phyloP scores from a whole-genome alignment of 2,329 filamentous ascomycete genomes.

The Talaromyces sp. region DNA sequence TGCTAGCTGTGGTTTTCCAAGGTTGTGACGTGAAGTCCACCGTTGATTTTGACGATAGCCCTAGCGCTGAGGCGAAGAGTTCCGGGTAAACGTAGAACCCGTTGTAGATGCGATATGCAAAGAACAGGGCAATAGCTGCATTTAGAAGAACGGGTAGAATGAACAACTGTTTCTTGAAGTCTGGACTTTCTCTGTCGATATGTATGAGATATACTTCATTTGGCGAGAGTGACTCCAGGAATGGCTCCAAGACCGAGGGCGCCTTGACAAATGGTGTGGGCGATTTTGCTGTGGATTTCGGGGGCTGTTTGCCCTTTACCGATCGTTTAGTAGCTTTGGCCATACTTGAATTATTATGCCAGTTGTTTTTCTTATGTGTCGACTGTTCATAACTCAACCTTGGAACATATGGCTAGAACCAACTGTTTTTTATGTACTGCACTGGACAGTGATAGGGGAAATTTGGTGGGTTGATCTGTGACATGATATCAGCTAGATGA shows the following conservation, averaged over 20 bases:
- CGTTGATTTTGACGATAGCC: slow-evolving; percentile 61
- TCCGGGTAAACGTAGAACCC: slow-evolving; percentile 68
- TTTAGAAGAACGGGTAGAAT: slow-evolving; percentile 74
- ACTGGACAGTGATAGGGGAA: too few species aligned
- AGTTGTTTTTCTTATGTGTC: background rate
- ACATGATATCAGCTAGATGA: background rate
- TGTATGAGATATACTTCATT: slow-evolving; percentile 78
- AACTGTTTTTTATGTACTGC: background rate
- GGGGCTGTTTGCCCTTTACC: slow-evolving; percentile 26
- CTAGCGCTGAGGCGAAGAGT: slow-evolving; percentile 60
- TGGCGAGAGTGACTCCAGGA: slow-evolving; percentile 62
- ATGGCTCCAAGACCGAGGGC: slow-evolving; percentile 57
- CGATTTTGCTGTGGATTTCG: slow-evolving; percentile 24
- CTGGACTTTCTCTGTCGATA: slow-evolving; percentile 64
- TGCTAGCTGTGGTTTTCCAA: slow-evolving; percentile 52
- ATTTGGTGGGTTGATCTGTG: background rate
- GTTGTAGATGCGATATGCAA: slow-evolving; percentile 63
- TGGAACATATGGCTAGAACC: background rate
- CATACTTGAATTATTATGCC: slow-evolving; percentile 21
- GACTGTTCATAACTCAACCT: background rate
- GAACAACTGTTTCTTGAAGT: slow-evolving; percentile 80
- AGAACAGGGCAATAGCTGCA: slow-evolving; percentile 56
- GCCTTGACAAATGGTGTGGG: slow-evolving; percentile 65
- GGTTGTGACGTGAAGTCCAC: slow-evolving; percentile 56
- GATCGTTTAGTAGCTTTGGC: slow-evolving; percentile 31